Evolutionary conservation across 768 basidiomycete species (phyloP), one percentile per base, ranked within the genome.

Genomic region (Imleria badia): DNA sequence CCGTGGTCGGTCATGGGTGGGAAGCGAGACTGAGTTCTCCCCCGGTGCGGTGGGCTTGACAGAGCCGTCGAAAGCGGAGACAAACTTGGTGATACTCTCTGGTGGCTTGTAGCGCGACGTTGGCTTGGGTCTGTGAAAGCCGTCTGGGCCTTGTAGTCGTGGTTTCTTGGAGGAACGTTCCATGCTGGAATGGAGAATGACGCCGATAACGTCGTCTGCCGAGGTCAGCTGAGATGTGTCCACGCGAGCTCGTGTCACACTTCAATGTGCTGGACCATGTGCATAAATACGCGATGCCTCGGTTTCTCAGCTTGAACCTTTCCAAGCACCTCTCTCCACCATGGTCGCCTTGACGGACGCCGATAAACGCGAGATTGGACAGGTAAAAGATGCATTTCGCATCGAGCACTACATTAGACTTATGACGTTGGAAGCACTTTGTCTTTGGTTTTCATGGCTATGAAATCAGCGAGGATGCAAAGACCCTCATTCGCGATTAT

Each of bases 401-500:
- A 13, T 17, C 11, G n/a, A n/a, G 12, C 31, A n/a, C 34, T 11
- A 8, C 30, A 19, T 29, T n/a, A 14, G n/a, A 30, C 20, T 43
- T 35, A 11, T n/a, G 15, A 20, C 22, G 44, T 20, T 26, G 41
- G n/a, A 56, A 87, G 85, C 86, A 87, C 64, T 87, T 89, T 60
- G 82, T 89, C 14, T 74, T 86, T 56, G 87, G 87, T 17, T 88
- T 87, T 65, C 82, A 84, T 62, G 85, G 85, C 4, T 69, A 78
- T 35, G 72, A 79, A 47, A 69, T 79, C 33, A 80, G 71, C 55
- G 72, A 78, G 29, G 75, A 86, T 53, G 78, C 82, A 56, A 76
- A 72, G 60, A 75, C 72, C 0, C 79, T 88, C 51, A 85, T 88
- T 46, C 69, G 69, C 34, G 80, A 85, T 43, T 87, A 87, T 70